These are phyloP conservation scores for Hypoxylon rickii DNA, from an alignment of 495 filamentous ascomycete species.

Conservation along the genomic window DNA sequence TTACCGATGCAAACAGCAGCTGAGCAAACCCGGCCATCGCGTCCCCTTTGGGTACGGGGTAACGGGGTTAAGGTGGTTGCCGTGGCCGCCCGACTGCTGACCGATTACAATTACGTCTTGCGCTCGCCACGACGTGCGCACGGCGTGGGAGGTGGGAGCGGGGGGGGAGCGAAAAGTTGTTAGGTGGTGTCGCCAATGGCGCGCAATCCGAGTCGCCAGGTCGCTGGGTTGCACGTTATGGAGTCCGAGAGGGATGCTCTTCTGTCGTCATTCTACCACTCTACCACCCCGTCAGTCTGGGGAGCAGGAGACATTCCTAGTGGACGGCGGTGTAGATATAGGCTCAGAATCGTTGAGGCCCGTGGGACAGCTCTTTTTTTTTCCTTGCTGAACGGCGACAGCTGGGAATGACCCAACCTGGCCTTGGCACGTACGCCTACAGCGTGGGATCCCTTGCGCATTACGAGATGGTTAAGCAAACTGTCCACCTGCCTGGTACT, in stretches of 20 bases:
- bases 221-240: neutral
- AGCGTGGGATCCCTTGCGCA: slow-evolving; percentile 19
- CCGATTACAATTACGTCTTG: slow-evolving; percentile 13
- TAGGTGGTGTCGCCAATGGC: slow-evolving; percentile 12
- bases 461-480: slow-evolving; percentile 16
- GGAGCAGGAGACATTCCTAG: slow-evolving; percentile 15
- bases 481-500: too few species aligned
- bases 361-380: slow-evolving; percentile 1
- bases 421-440: slow-evolving; percentile 23
- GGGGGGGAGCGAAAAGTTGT: neutral
- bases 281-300: neutral
- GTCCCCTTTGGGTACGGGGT: neutral
- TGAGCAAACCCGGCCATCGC: slow-evolving; percentile 21
- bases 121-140: slow-evolving; percentile 1
- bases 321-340: too few species aligned
- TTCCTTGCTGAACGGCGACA: neutral
- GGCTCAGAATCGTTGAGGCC: neutral
- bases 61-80: too few species aligned
- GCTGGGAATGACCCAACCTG: slow-evolving; percentile 23
- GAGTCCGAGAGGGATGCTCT: neutral
- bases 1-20: slow-evolving; percentile 21
- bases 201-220: slow-evolving; percentile 17
- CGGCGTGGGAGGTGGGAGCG: too few species aligned
- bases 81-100: slow-evolving; percentile 8
- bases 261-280: slow-evolving; percentile 4